phyloP scores from a whole-genome alignment of 139 green algal species.

The Asterochloris sp. region DNA sequence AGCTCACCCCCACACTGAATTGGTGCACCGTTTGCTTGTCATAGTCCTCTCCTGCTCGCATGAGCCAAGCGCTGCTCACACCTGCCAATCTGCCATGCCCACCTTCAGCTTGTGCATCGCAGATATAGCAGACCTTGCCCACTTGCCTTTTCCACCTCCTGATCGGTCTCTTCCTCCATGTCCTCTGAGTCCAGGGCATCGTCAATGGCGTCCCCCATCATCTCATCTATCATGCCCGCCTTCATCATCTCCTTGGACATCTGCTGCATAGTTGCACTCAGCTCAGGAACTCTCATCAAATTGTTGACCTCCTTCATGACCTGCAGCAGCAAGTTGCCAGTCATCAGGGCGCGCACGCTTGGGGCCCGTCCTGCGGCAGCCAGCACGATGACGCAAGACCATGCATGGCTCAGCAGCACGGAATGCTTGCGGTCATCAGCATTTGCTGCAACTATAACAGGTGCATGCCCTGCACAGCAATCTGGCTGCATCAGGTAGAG shows the following conservation, averaged over 20 bases:
- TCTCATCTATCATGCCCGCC: slow-evolving; percentile 88
- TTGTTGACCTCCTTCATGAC: slow-evolving; percentile 79
- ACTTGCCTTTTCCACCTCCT: slow-evolving; percentile 61
- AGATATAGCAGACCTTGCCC: background rate
- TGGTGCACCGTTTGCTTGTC: background rate
- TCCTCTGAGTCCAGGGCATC: slow-evolving; percentile 59
- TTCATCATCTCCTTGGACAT: slow-evolving; percentile 90
- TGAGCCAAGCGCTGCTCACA: background rate
- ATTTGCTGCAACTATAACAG: no score
- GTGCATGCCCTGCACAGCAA: no score
- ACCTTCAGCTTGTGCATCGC: no score
- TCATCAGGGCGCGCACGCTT: background rate
- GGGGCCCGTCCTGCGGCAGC: no score
- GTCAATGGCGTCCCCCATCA: slow-evolving; percentile 78
- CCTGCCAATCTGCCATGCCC: slow-evolving; percentile 15
- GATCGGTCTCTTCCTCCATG: slow-evolving; percentile 73
- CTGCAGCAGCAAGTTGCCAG: slow-evolving; percentile 6
- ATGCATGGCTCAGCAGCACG: background rate
- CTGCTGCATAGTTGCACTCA: slow-evolving; percentile 75
- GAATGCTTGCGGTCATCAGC: no score
- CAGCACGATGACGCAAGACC: background rate
- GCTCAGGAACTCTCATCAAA: slow-evolving; percentile 71
- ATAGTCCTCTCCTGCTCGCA: background rate
- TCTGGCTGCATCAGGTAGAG: no score
- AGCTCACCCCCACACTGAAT: background rate